These are phyloP conservation scores for Fusarium albidum DNA, from an alignment of 2,329 filamentous ascomycete species.

Conservation along the genomic window DNA sequence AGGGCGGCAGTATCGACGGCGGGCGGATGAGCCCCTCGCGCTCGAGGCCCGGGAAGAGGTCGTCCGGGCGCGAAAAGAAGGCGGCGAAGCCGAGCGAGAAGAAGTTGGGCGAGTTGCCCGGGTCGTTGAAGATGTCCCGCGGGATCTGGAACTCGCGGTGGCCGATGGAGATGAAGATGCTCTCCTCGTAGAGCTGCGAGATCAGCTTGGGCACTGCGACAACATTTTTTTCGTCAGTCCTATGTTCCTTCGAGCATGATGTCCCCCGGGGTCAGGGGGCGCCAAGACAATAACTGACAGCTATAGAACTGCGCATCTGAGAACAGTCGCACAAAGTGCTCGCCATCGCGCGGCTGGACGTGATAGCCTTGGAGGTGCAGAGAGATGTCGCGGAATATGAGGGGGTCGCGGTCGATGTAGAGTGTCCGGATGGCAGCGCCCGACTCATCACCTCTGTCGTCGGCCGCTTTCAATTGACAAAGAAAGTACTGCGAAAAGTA, in stretches of 20 bases:
- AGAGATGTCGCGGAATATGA: slow-evolving; percentile 88
- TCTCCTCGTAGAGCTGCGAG: slow-evolving; percentile 88
- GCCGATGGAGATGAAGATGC: slow-evolving; percentile 92
- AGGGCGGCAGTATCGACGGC: slow-evolving; percentile 84
- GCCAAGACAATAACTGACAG: slow-evolving; percentile 68
- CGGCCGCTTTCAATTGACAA: slow-evolving; percentile 75
- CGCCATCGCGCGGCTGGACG: slow-evolving; percentile 79
- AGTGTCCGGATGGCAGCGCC: slow-evolving; percentile 72
- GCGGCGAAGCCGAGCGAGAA: slow-evolving; percentile 90
- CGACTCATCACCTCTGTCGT: slow-evolving; percentile 64
- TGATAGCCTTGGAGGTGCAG: slow-evolving; percentile 94
- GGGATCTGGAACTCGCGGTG: slow-evolving; percentile 88
- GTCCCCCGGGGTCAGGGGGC: background rate
- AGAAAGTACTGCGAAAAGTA: slow-evolving; percentile 96
- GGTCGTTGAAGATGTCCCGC: slow-evolving; percentile 82
- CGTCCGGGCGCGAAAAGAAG: slow-evolving; percentile 82
- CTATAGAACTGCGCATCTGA: slow-evolving; percentile 96
- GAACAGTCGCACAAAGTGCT: slow-evolving; percentile 91
- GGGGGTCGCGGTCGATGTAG: slow-evolving; percentile 93
- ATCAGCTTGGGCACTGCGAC: slow-evolving; percentile 81
- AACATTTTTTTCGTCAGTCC: slow-evolving; percentile 8
- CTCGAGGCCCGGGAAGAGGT: slow-evolving; percentile 87
- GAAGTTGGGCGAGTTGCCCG: slow-evolving; percentile 94
- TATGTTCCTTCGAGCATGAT: too few relatives aligned
- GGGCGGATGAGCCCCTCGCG: slow-evolving; percentile 82